These are phyloP conservation scores for Biscogniauxia sp. DNA, from an alignment of 2,329 filamentous ascomycete species.

Conservation along the genomic window DNA sequence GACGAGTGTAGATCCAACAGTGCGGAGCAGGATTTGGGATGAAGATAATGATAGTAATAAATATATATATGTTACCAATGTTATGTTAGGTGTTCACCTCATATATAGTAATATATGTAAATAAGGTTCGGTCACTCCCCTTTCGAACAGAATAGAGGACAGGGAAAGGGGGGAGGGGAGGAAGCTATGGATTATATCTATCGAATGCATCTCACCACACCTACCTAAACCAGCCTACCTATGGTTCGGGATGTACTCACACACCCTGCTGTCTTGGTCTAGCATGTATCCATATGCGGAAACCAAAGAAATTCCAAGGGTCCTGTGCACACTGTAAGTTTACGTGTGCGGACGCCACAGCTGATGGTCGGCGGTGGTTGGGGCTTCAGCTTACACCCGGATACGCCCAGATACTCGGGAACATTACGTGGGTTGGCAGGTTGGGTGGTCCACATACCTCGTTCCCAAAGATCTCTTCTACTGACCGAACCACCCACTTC, in stretches of 20 bases:
- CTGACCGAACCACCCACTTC: background rate
- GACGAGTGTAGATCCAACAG: background rate
- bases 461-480: too few relatives aligned
- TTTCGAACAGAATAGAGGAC: too few relatives aligned
- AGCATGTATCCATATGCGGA: background rate
- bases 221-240: background rate
- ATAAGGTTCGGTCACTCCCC: too few relatives aligned
- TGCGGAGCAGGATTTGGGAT: background rate
- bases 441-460: background rate
- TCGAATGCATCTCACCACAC: background rate
- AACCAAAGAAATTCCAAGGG: background rate
- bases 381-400: background rate
- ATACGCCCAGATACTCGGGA: background rate
- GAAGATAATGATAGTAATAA: background rate
- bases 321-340: background rate
- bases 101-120: too few relatives aligned
- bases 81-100: background rate
- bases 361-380: background rate
- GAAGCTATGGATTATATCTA: background rate
- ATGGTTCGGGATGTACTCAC: too few relatives aligned
- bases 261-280: background rate
- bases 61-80: background rate
- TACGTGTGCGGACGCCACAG: background rate
- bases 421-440: background rate
- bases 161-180: too few relatives aligned